phyloP scores from a whole-genome alignment of 176 grass and related monocot genomes.

The Oryza nivara region DNA sequence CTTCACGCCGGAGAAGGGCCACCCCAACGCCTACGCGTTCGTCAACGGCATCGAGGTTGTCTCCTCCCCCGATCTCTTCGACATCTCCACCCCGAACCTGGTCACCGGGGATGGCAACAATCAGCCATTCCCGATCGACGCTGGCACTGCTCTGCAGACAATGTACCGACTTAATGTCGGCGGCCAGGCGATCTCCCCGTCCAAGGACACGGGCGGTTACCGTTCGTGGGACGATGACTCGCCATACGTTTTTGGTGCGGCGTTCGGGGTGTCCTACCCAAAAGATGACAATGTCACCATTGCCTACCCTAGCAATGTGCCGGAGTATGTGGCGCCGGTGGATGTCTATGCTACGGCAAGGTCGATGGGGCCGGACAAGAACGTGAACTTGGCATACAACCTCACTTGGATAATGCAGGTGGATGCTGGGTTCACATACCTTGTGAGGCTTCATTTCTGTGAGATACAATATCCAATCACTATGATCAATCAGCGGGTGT shows the following conservation, averaged over 20 bases:
- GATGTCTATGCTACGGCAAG: slow-evolving; percentile 81
- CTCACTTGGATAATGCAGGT: slow-evolving; percentile 84
- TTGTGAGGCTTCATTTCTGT: slow-evolving; percentile 89
- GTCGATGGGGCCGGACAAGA: slow-evolving; percentile 70
- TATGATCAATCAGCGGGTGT: slow-evolving; percentile 69
- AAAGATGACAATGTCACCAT: slow-evolving; percentile 74
- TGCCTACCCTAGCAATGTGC: slow-evolving; percentile 43
- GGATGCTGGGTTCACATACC: slow-evolving; percentile 79
- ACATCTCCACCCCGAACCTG: slow-evolving; percentile 3
- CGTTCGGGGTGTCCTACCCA: slow-evolving; percentile 56
- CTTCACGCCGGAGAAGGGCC: slow-evolving; percentile 70
- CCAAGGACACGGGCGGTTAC: slow-evolving; percentile 64
- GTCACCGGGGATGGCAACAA: slow-evolving; percentile 44
- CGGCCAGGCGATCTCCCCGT: slow-evolving; percentile 62
- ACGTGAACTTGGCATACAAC: slow-evolving; percentile 66
- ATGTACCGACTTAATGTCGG: slow-evolving; percentile 90
- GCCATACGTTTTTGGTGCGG: slow-evolving; percentile 63
- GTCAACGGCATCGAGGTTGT: slow-evolving; percentile 95
- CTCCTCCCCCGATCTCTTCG: slow-evolving; percentile 72
- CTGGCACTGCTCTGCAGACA: slow-evolving; percentile 56
- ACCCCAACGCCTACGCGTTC: slow-evolving; percentile 74
- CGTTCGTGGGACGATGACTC: slow-evolving; percentile 81
- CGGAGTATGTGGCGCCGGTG: slow-evolving; percentile 60
- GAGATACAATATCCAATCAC: slow-evolving; percentile 81
- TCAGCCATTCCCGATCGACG: slow-evolving; percentile 40